These are phyloP conservation scores for Leccinum colubrinum DNA, from an alignment of 1,284 basidiomycete genomes.

Conservation along the genomic window DNA sequence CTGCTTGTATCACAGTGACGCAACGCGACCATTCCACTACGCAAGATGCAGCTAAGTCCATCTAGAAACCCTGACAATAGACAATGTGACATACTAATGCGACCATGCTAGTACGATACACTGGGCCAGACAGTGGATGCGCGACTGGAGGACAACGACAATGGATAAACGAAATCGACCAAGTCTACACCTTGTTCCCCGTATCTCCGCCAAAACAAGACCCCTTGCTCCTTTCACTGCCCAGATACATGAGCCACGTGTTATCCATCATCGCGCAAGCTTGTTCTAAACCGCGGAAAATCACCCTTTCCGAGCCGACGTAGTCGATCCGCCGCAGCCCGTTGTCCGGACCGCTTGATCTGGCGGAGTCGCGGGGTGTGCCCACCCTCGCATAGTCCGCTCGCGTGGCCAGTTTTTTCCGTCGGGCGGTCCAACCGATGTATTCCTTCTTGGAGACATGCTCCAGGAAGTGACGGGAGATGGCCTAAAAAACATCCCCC, in stretches of 20 bases:
- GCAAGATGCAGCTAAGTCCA: background rate
- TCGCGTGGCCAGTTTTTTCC: slow-evolving; percentile 33
- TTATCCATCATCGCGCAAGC: slow-evolving; percentile 45
- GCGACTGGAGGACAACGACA: too few relatives aligned
- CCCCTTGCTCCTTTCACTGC: background rate
- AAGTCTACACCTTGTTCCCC: too few relatives aligned
- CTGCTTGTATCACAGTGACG: background rate
- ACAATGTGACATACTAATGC: background rate
- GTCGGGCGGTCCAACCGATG: slow-evolving; percentile 35
- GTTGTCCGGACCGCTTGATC: slow-evolving; percentile 24
- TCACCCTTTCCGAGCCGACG: slow-evolving; percentile 42
- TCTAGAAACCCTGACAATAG: background rate
- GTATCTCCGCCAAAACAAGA: background rate
- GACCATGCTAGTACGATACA: background rate
- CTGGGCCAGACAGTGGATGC: background rate
- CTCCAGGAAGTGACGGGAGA: slow-evolving; percentile 46
- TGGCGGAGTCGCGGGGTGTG: slow-evolving; percentile 6
- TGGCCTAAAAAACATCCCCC: slow-evolving; percentile 46
- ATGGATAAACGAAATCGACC: too few relatives aligned
- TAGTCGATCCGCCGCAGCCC: slow-evolving; percentile 51
- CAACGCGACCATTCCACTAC: background rate
- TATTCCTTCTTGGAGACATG: slow-evolving; percentile 42
- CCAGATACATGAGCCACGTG: slow-evolving; percentile 43
- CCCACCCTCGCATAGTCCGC: slow-evolving; percentile 30
- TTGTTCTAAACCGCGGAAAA: slow-evolving; percentile 51